Conservation (phyloP, 371 early-diverging fungal genomes). For the Apophysomyces variabilis region DNA sequence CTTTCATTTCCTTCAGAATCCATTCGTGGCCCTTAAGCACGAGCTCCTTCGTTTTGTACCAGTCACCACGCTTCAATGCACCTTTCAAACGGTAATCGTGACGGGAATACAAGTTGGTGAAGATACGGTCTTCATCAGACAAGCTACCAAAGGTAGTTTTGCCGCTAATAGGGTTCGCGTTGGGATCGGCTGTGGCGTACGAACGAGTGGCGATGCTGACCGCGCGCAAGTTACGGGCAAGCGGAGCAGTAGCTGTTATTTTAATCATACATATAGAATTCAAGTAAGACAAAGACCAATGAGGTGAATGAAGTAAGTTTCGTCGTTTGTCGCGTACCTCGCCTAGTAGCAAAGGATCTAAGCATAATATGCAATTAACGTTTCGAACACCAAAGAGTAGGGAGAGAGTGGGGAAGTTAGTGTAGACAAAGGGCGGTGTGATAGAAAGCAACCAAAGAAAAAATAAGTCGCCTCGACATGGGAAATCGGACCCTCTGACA, state of each 20-base stretch:
- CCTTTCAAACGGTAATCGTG: constrained; percentile 92
- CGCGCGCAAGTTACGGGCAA: constrained; percentile 28
- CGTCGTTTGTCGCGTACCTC: constrained; percentile 34
- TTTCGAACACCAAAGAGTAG: constrained; percentile 36
- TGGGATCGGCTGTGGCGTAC: constrained; percentile 54
- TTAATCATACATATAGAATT: no score
- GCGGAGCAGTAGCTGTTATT: constrained; percentile 18
- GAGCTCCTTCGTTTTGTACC: constrained; percentile 98
- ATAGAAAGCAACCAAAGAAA: constrained; percentile 17
- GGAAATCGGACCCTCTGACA: neutral
- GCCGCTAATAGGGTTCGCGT: constrained; percentile 54
- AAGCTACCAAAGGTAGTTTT: constrained; percentile 73
- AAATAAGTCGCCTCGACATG: neutral
- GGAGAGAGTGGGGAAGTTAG: constrained; percentile 26
- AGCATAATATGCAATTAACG: constrained; percentile 39
- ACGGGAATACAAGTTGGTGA: constrained; percentile 94
- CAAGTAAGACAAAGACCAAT: constrained; percentile 15
- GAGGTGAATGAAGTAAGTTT: constrained; percentile 15
- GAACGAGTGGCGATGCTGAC: constrained; percentile 38
- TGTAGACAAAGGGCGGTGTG: constrained; percentile 16
- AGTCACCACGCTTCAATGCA: constrained; percentile 94
- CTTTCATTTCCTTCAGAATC: constrained; percentile 97
- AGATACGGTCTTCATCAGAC: constrained; percentile 94
- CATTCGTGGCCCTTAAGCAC: constrained; percentile 95
- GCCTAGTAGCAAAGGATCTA: constrained; percentile 45